phyloP scores from a whole-genome alignment of 768 basidiomycete species.

The Leucosporidium creatinivorum region DNA sequence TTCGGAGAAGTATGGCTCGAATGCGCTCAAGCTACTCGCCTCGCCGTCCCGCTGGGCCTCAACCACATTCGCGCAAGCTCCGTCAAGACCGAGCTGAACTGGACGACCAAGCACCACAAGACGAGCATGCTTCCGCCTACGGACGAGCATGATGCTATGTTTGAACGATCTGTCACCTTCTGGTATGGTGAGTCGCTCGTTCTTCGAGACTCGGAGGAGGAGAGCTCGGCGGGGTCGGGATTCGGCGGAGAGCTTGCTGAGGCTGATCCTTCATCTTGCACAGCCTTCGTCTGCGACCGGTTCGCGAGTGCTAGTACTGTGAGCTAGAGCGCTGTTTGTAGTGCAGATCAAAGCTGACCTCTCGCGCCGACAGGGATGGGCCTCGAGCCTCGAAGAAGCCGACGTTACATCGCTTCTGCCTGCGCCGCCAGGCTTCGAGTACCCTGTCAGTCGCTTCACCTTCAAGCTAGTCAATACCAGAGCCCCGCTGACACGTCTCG shows the following conservation, averaged over 20 bases:
- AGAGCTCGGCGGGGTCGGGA: no score
- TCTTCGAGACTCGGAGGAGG: no score
- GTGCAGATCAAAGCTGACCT: no score
- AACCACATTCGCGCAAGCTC: not conserved
- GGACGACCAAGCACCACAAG: not conserved
- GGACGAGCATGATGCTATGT: not conserved
- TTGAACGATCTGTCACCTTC: not conserved
- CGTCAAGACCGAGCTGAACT: no score
- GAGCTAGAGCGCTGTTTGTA: no score
- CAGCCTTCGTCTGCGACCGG: not conserved
- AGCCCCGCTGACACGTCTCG: not conserved
- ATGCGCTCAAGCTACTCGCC: no score
- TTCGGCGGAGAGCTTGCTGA: no score
- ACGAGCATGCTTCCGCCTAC: not conserved
- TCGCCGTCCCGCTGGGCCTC: not conserved
- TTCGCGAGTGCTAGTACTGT: not conserved
- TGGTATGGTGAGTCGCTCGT: not conserved
- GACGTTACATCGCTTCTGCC: not conserved
- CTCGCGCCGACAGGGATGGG: not conserved
- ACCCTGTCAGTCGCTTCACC: no score
- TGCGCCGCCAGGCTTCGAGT: not conserved
- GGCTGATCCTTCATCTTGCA: no score
- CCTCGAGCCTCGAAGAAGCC: not conserved
- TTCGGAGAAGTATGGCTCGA: no score
- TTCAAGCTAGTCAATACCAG: no score